Conservation (phyloP, 1,139 yeast species). For the Saccharomyces pastorianus region DNA sequence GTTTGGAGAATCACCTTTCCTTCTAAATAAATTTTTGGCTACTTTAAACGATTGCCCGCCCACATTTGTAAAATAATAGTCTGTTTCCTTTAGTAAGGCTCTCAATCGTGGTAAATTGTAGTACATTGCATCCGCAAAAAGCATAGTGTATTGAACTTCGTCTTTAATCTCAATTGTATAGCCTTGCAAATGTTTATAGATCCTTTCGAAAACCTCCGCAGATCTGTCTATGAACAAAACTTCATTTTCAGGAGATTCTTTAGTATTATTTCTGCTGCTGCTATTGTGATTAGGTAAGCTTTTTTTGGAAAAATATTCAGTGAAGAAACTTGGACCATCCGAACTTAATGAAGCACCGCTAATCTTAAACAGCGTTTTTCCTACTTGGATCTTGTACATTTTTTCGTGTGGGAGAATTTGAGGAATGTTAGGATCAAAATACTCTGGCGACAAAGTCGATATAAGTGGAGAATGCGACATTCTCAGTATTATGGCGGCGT, state of each 20-base stretch:
- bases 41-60: slow-evolving; percentile 57
- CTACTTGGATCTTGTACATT: slow-evolving; percentile 68
- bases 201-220: slow-evolving; percentile 59
- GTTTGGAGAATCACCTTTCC: slow-evolving; percentile 68
- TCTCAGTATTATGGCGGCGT: background rate
- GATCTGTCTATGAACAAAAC: slow-evolving; percentile 68
- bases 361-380: slow-evolving; percentile 46
- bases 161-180: slow-evolving; percentile 52
- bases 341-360: slow-evolving; percentile 83
- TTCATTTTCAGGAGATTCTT: slow-evolving; percentile 28
- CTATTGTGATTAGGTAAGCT: background rate
- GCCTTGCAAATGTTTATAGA: slow-evolving; percentile 70
- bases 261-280: background rate
- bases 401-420: slow-evolving; percentile 53
- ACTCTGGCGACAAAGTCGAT: slow-evolving; percentile 7
- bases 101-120: slow-evolving; percentile 56
- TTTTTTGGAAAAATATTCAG: slow-evolving; percentile 34
- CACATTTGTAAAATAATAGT: slow-evolving; percentile 48
- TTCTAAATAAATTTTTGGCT: slow-evolving; percentile 44
- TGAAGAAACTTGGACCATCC: slow-evolving; percentile 53
- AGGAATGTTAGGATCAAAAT: slow-evolving; percentile 39
- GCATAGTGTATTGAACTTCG: slow-evolving; percentile 53
- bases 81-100: slow-evolving; percentile 43
- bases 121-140: slow-evolving; percentile 68
- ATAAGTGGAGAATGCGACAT: background rate